Conservation (phyloP, 106 monocot genomes). For the Acorus calamus region DNA sequence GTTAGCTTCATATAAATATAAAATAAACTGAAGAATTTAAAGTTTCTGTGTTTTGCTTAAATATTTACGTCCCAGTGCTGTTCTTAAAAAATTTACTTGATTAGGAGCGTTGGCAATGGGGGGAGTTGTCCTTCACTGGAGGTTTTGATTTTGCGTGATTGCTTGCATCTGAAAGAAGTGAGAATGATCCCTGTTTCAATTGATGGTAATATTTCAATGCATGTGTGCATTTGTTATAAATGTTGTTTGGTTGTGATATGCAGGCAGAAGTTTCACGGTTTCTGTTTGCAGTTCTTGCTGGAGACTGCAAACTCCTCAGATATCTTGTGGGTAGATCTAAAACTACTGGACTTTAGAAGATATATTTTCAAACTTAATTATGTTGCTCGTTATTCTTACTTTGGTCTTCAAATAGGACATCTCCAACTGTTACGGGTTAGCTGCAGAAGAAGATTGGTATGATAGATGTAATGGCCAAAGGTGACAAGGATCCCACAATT, state of each 20-base stretch:
- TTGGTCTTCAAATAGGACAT: constrained; percentile 28
- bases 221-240: no score
- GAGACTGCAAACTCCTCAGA: constrained; percentile 39
- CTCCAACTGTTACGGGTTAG: constrained; percentile 56
- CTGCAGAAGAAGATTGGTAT: constrained; percentile 40
- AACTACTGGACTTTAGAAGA: not conserved
- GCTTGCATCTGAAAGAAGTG: constrained; percentile 74
- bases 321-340: constrained; percentile 25
- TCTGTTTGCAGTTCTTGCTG: constrained; percentile 31
- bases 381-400: no score
- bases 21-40: not conserved
- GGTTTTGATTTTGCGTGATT: constrained; percentile 58
- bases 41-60: not conserved
- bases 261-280: constrained; percentile 50
- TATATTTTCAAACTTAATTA: no score
- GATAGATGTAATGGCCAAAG: constrained; percentile 27
- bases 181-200: constrained; percentile 3
- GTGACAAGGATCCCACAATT: constrained; percentile 10
- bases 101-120: constrained; percentile 40
- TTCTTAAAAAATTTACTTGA: constrained; percentile 19
- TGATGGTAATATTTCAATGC: no score
- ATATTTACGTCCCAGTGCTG: constrained; percentile 14
- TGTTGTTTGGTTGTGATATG: not conserved
- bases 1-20: constrained; percentile 11
- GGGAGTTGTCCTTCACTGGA: constrained; percentile 31